Base-by-base conservation (phyloP, 2,329 filamentous ascomycete genomes). In the Sporothrix brasiliensis region DNA sequence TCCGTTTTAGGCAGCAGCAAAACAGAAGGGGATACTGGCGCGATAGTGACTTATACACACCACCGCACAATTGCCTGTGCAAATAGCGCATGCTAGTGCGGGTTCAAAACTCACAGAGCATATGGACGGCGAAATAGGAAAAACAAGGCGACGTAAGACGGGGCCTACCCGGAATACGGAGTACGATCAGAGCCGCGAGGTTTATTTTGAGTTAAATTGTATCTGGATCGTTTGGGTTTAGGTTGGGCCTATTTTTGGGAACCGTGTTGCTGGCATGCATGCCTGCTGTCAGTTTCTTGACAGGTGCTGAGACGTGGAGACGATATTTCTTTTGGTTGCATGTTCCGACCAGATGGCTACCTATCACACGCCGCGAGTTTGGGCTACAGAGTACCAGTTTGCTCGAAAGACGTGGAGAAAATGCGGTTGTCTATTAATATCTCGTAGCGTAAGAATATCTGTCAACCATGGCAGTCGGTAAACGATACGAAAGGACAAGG, bases 1-100 rank as follows among this genome's bases (percentile, higher is more conserved):
- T 66, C 53, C 53, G 39, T 58, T 19, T 60, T 60, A 68, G 67
- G 67, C 67, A 68, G 67, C 67, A 68, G 67, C 39, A 68, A 67
- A 54, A 56, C 65, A 34, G 65, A 49, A 67, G 50, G 14, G 44
- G 50, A 24, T n/a, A 54, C 21, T 49, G 14, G 60, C 44, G 44
- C 60, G 24, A 49, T 50, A 24, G 39, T 24, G 34, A 41, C 34
- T 41, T 21, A 16, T 30, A 16, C 30, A 30, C 24, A 39, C 56
- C 44, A 3, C 56, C 41, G 34, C 3, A 39, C 56, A 21, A 34
- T 61, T 44, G 58, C 39, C 58, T 16, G 58, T 63, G 58, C 19
- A 47, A 21, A 47, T 63, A 63, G 58, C 58, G 21, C 9, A 24
- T 13, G 4, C 16, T 44, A 34, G 34, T 34, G 34, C 34, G 34